Base-by-base conservation (phyloP, 306 rosid genomes). In the Corylus americana region DNA sequence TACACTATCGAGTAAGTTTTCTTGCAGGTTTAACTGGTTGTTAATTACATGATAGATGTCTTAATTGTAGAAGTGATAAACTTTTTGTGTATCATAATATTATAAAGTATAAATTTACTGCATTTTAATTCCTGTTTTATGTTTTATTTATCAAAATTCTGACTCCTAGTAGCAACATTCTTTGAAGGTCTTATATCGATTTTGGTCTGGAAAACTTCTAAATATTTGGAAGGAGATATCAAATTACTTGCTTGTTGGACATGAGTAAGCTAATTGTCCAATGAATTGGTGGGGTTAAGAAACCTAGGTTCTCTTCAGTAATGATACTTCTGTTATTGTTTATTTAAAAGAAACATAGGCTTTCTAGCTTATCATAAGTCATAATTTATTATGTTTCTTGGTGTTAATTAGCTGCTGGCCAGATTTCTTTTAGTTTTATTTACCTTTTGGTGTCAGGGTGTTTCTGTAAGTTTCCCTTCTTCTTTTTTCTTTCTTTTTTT, bases 1-100 rank as follows among this genome's bases (percentile, higher is more conserved):
- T 95, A 69, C 98, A 93, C 84, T 95, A 95, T 69, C 89, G 94
- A 88, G 98, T 92, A 81, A 85, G 94, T 75, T 72, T 66, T 63
- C 62, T 82, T 35, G 66, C 61, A 13, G 55, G 54, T 83, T 86
- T 50, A 39, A 27, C n/a, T 51, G 55, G 7, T 51, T 81, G 61
- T 67, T 48, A 17, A 17, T 79, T 76, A 29, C 8, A 5, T 45
- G 16, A 79, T 75, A 49, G 42, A 61, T 71, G 58, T 44, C 70
- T 27, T 71, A 20, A 70, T n/a, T 0, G 12, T 1, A 22, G 27
- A 51, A n/a, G 18, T 8, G 25, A 20, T 37, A 18, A 4, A 14
- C 39, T 55, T 70, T 57, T 27, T 50, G 49, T 29, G 11, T 37
- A 47, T 58, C 39, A 53, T 1, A 51, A 22, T 27, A 64, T 42